Percentiles rank a stretch among this genome's conserved stretches.
Conservation (phyloP, 2,329 filamentous ascomycete genomes). For the Sphaceloma murrayae region DNA sequence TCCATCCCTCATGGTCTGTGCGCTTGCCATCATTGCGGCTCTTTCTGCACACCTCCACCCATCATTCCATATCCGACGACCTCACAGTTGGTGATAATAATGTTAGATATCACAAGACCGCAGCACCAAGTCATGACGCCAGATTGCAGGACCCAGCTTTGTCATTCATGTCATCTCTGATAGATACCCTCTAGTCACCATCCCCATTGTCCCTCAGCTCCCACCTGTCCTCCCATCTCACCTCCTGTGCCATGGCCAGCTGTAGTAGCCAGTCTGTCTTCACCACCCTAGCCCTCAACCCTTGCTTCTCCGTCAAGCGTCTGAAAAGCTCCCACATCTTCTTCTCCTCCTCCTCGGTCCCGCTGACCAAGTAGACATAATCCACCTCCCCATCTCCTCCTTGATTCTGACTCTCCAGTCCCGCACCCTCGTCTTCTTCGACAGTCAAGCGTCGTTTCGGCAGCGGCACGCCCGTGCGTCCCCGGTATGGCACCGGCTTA, state of each 20-base stretch:
- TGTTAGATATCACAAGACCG: no score
- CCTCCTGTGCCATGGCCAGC: slow-evolving; percentile 77
- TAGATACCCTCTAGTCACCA: no score
- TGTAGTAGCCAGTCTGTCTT: slow-evolving; percentile 82
- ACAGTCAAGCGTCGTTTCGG: slow-evolving; percentile 34
- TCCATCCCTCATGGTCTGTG: not conserved
- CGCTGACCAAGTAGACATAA: slow-evolving; percentile 68
- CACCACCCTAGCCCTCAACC: slow-evolving; percentile 73
- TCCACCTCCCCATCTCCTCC: slow-evolving; percentile 49
- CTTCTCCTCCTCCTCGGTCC: slow-evolving; percentile 55
- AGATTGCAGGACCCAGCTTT: no score
- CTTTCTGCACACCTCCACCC: no score
- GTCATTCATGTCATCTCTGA: not conserved
- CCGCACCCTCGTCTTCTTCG: slow-evolving; percentile 51
- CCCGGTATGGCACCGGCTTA: slow-evolving; percentile 63
- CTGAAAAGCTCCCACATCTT: slow-evolving; percentile 71
- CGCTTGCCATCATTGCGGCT: no score
- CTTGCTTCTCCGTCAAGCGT: slow-evolving; percentile 65
- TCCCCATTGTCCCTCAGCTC: slow-evolving; percentile 22
- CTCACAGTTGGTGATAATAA: no score
- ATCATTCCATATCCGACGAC: no score
- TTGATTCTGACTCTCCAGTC: slow-evolving; percentile 40
- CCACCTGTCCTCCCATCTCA: slow-evolving; percentile 35
- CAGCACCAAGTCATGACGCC: no score
- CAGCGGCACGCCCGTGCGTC: slow-evolving; percentile 53